Evolutionary conservation across 2,329 filamentous ascomycete genomes (phyloP), one percentile per base, ranked within the genome.

Genomic region (Fusarium domesticum): DNA sequence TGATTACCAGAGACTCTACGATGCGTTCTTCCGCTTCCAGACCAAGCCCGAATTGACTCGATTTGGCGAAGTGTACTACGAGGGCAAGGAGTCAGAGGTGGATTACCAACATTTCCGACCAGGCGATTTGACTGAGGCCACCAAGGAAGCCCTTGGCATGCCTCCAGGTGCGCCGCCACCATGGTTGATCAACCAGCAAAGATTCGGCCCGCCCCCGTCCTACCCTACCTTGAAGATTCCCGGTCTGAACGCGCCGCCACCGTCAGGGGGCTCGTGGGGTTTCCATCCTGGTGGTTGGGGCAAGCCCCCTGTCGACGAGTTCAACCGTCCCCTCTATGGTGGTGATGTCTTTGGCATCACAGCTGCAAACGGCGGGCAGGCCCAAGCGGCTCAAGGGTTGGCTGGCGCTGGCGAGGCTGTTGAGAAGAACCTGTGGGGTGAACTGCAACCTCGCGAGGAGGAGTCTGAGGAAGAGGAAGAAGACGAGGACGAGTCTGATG

Each of bases 31-130:
- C 75, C 83, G 90, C 47, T 95, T 96, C 64, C 93, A 98, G 71
- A 95, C 89, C 32, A 98, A 98, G 70, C 93, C 93, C 0, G 84
- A 90, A 57, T 73, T 98, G 51, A 97, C 93, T 23, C 81, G 91
- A 34, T 98, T 96, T 59, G 93, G 93, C 32, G 93, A 98, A 67
- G 91, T 98, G n/a, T 98, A 98, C 69, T 97, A 97, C 66, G 93
- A 98, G 69, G 93, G 93, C 64, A 98, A 98, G 67, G 93, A 98
- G 65, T 93, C 89, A 63, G 93, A 98, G 69, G 96, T 93, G 1
- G 95, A 97, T 64, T 79, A 95, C 52, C 85, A 88, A 58, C 88
- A 96, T 69, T 80, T 96, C 47, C 84, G 90, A 53, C 89, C 93
- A 1, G 93, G 93, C 28, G 91, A 97, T 58, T 69, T 97, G 37